phyloP scores from a whole-genome alignment of 306 rosid species.

The Rosa persica region DNA sequence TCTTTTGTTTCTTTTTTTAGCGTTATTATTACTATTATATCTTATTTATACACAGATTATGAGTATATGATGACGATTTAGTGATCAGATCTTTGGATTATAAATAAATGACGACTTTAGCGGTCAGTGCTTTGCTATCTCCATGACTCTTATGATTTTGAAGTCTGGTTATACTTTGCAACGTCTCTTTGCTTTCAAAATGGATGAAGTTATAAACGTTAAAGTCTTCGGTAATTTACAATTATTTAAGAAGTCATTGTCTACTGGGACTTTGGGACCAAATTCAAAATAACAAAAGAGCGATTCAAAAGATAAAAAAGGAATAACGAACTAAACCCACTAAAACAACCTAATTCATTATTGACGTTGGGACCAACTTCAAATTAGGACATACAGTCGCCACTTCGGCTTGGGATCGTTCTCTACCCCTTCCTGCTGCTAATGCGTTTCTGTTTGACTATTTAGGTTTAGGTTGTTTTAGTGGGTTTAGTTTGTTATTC shows the following conservation, averaged over 20 bases:
- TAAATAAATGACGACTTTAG: conserved; percentile 2
- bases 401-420: no score
- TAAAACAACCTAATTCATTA: no score
- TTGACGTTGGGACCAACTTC: no score
- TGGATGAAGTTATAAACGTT: neutral
- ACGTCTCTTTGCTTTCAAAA: conserved; percentile 1
- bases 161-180: neutral
- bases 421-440: no score
- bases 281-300: neutral
- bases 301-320: neutral
- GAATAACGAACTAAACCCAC: no score
- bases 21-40: neutral
- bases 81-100: neutral
- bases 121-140: neutral
- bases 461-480: no score
- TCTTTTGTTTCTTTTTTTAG: conserved; percentile 11
- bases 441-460: no score
- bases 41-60: neutral
- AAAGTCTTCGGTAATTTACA: neutral
- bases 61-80: neutral
- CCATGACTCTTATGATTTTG: neutral
- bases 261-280: neutral
- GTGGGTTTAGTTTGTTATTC: no score
- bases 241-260: neutral
- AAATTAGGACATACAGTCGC: no score